Percentiles rank a stretch among this genome's conserved stretches.
phyloP scores from a whole-genome alignment of 768 basidiomycete species.

The Mycena leptocephala region DNA sequence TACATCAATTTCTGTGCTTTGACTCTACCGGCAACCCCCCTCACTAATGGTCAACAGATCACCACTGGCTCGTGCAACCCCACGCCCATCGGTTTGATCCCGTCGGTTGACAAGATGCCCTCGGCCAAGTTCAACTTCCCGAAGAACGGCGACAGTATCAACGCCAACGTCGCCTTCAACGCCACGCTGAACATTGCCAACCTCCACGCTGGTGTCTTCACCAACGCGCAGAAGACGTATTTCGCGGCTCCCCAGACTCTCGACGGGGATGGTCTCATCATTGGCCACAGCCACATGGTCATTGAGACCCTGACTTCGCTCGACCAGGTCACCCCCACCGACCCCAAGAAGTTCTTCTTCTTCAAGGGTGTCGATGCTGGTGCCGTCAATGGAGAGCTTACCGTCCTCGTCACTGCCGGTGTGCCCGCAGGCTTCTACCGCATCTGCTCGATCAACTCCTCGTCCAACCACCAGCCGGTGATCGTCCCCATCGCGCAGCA shows the following conservation, averaged over 20 bases:
- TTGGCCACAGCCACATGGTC: slow-evolving; percentile 72
- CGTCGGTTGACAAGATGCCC: slow-evolving; percentile 61
- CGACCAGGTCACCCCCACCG: background rate
- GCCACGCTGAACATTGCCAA: slow-evolving; percentile 56
- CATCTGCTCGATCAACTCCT: slow-evolving; percentile 67
- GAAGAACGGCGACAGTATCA: slow-evolving; percentile 57
- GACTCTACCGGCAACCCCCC: slow-evolving; percentile 58
- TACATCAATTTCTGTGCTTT: slow-evolving; percentile 73
- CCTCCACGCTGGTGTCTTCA: slow-evolving; percentile 65
- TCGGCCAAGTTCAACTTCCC: slow-evolving; percentile 68
- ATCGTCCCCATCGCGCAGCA: slow-evolving; percentile 67
- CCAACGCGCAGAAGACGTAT: slow-evolving; percentile 66
- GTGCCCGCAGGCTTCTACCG: slow-evolving; percentile 73
- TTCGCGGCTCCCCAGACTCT: slow-evolving; percentile 68
- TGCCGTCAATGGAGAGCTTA: background rate
- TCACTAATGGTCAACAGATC: slow-evolving; percentile 68
- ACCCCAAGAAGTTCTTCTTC: slow-evolving; percentile 65
- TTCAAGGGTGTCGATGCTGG: slow-evolving; percentile 72
- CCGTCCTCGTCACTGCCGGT: slow-evolving; percentile 61
- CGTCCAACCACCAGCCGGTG: slow-evolving; percentile 66
- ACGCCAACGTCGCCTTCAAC: slow-evolving; percentile 61
- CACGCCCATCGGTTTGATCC: slow-evolving; percentile 65
- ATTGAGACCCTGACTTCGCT: slow-evolving; percentile 1
- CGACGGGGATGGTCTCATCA: slow-evolving; percentile 58
- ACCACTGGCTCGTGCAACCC: slow-evolving; percentile 69